Base-by-base conservation (phyloP, 2,329 filamentous ascomycete genomes). In the Xylariomycetidae sp. region DNA sequence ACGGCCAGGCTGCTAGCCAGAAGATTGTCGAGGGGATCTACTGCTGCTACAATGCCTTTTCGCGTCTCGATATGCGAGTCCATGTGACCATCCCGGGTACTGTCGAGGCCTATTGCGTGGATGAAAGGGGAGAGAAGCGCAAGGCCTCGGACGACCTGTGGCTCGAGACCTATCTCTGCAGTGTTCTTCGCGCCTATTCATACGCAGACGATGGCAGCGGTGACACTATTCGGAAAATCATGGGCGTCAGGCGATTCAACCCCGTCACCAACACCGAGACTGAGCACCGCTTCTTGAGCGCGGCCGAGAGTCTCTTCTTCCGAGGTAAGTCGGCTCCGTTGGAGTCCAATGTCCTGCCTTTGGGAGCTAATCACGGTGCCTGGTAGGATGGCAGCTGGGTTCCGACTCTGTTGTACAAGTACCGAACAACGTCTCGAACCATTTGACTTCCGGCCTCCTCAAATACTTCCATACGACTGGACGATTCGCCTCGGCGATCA, bases 11-110 rank as follows among this genome's bases (percentile, higher is more conserved):
- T 10, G 72, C 71, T 35, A 69, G 70, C 40, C 77, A 85, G 56
- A 96, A 95, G 66, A 92, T 96, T 37, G 83, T 88, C 7, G 92
- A 93, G 44, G 92, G 92, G 5, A 72, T 95, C 24, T 96, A 95
- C 64, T 96, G 92, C 65, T 98, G 92, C 64, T 98, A 98, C 73
- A 98, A 98, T 85, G 92, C 92, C 46, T 95, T 98, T 61, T 96
- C 92, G 5, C 79, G 93, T 44, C 74, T 96, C 33, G 92, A 98
- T 56, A 98, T 98, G 92, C 87, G 92, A 40, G 90, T 98, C 10
- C 89, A 96, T 56, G 90, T 98, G 39, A 90, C 89, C 45, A 96
- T 98, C 44, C 92, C 92, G 13, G 92, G 92, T 40, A 92, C 85
- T 8, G 87, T 98, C 32, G 90, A 98, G 60, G 93, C 87, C 62